phyloP scores from a whole-genome alignment of 2,329 filamentous ascomycete genomes.

The Aspergillus viridinutans region DNA sequence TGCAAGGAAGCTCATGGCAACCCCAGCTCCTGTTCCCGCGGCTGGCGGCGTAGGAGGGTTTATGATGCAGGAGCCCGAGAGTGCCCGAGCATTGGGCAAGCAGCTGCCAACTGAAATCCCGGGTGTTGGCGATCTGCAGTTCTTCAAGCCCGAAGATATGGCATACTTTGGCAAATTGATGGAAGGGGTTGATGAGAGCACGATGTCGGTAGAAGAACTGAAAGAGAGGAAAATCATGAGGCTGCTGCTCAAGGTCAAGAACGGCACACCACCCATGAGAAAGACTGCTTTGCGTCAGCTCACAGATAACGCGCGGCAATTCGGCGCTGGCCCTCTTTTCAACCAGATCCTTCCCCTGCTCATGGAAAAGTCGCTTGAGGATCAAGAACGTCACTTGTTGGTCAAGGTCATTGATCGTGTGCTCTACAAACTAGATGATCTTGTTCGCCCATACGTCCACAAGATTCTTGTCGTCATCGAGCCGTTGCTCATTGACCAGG shows the following conservation, averaged over 20 bases:
- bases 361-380: constrained; percentile 97
- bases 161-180: constrained; percentile 97
- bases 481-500: constrained; percentile 97
- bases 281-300: constrained; percentile 96
- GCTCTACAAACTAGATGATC: constrained; percentile 94
- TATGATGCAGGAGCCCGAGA: constrained; percentile 95
- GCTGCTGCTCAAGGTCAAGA: constrained; percentile 95
- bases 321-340: constrained; percentile 89
- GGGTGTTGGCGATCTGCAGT: constrained; percentile 91
- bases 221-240: constrained; percentile 99
- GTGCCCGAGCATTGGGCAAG: constrained; percentile 75
- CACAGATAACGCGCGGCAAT: constrained; percentile 94
- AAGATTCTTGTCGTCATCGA: constrained; percentile 99
- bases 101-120: constrained; percentile 93
- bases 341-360: constrained; percentile 94
- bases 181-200: constrained; percentile 87
- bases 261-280: constrained; percentile 95
- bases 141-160: constrained; percentile 99
- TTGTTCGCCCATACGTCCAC: constrained; percentile 93
- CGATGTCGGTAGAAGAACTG: constrained; percentile 86
- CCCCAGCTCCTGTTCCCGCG: constrained; percentile 61
- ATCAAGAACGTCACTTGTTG: constrained; percentile 94
- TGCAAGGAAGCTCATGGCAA: constrained; percentile 68
- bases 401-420: constrained; percentile 99
- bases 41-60: constrained; percentile 69